Conservation (phyloP, 2,329 filamentous ascomycete species). For the Knufia petricola region DNA sequence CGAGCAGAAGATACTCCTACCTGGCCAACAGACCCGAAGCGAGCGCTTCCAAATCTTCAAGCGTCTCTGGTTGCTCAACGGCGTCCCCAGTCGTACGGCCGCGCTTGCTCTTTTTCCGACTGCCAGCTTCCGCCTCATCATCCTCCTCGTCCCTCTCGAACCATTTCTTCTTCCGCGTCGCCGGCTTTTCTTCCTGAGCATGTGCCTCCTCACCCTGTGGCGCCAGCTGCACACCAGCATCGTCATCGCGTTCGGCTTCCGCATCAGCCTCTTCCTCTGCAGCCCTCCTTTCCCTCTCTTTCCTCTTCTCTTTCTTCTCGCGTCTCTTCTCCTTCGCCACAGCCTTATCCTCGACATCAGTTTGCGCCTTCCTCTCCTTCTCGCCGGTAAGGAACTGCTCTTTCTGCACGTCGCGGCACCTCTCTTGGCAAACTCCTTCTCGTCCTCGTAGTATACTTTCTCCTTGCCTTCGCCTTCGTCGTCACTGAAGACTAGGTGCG, state of each 20-base stretch:
- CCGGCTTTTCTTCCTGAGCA: slow-evolving; percentile 15
- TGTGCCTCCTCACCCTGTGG: slow-evolving; percentile 24
- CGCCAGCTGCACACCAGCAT: slow-evolving; percentile 26
- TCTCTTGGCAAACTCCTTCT: slow-evolving; percentile 65
- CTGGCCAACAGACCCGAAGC: slow-evolving; percentile 33
- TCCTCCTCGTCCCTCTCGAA: slow-evolving; percentile 25
- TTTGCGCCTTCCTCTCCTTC: slow-evolving; percentile 57
- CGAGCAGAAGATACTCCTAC: too few relatives aligned
- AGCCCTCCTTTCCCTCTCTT: slow-evolving; percentile 24
- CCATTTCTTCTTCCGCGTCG: slow-evolving; percentile 34
- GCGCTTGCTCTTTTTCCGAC: slow-evolving; percentile 22
- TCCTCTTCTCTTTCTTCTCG: slow-evolving; percentile 40
- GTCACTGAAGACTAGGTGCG: slow-evolving; percentile 83
- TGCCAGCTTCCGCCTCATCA: slow-evolving; percentile 24
- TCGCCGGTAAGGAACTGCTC: slow-evolving; percentile 70
- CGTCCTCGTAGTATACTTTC: slow-evolving; percentile 78
- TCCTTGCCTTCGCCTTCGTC: slow-evolving; percentile 49
- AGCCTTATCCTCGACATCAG: slow-evolving; percentile 75
- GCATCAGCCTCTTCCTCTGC: slow-evolving; percentile 15
- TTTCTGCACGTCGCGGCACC: slow-evolving; percentile 67
- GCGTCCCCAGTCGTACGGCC: slow-evolving; percentile 25
- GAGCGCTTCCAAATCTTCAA: slow-evolving; percentile 40
- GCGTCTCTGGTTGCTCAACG: slow-evolving; percentile 29
- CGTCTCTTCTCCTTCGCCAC: slow-evolving; percentile 62
- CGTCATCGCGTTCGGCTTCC: slow-evolving; percentile 25